These are phyloP conservation scores for Trichoderma oligosporum DNA, from an alignment of 2,329 filamentous ascomycete species.

Conservation along the genomic window DNA sequence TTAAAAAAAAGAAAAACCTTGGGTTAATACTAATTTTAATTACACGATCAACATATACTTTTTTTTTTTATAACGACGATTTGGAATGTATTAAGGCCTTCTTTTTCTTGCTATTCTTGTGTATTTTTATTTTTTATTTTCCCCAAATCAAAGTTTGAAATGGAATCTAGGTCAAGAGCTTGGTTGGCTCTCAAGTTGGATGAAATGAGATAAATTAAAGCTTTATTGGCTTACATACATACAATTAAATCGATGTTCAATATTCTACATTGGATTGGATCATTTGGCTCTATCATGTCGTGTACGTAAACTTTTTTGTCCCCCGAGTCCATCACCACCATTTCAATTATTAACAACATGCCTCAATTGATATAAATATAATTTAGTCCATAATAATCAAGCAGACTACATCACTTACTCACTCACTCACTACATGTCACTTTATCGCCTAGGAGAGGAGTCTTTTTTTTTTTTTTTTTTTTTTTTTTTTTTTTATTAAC, in stretches of 20 bases:
- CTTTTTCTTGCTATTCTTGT: background rate
- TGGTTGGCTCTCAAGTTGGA: background rate
- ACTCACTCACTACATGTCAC: background rate
- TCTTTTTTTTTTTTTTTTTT: background rate
- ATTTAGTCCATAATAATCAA: too few relatives aligned
- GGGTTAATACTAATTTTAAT: slow-evolving; percentile 18
- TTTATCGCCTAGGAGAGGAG: background rate
- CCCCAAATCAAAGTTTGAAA: background rate
- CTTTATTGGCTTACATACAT: background rate
- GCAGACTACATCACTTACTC: too few relatives aligned
- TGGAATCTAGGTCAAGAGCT: background rate
- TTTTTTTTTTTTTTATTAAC: background rate
- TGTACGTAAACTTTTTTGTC: too few relatives aligned
- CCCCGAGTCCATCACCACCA: too few relatives aligned
- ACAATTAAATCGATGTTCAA: background rate
- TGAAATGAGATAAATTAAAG: background rate
- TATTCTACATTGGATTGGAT: background rate
- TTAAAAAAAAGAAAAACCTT: background rate
- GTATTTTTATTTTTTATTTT: background rate
- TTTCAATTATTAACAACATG: too few relatives aligned
- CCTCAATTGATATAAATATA: too few relatives aligned
- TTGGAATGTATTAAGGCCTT: background rate
- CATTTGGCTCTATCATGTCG: too few relatives aligned
- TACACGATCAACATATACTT: background rate
- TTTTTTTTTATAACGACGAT: background rate